phyloP scores from a whole-genome alignment of 306 rosid genomes.

The Cotoneaster glaucophyllus region DNA sequence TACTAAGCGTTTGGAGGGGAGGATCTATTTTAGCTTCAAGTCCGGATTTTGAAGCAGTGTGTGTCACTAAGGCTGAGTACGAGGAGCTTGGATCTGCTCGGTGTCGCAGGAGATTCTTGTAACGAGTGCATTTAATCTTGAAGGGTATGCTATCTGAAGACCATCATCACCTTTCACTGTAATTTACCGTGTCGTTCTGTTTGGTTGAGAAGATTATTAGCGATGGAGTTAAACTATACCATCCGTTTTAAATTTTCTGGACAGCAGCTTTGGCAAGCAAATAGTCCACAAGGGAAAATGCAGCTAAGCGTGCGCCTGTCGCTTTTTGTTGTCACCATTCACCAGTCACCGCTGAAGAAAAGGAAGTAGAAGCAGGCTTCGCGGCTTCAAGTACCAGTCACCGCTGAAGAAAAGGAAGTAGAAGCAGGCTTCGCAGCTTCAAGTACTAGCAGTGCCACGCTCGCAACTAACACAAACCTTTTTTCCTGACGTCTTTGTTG shows the following conservation, averaged over 20 bases:
- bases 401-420: too few species aligned
- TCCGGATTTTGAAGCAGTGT: slow-evolving; percentile 87
- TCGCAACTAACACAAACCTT: too few species aligned
- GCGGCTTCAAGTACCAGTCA: not conserved
- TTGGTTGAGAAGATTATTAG: not conserved
- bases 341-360: not conserved
- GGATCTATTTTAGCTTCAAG: slow-evolving; percentile 87
- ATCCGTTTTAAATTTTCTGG: too few species aligned
- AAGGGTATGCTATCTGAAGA: not conserved
- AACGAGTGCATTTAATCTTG: slow-evolving; percentile 22
- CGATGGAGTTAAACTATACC: not conserved
- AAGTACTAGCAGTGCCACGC: too few species aligned
- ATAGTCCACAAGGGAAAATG: not conserved
- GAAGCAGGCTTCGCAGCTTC: too few species aligned
- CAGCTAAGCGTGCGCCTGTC: not conserved
- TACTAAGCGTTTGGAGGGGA: slow-evolving; percentile 89
- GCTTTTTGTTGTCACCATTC: not conserved
- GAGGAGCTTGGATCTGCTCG: slow-evolving; percentile 98
- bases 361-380: too few species aligned
- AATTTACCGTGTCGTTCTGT: not conserved
- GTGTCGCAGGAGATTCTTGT: slow-evolving; percentile 80
- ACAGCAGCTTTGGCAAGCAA: not conserved
- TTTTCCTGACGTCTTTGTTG: too few species aligned
- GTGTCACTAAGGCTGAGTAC: slow-evolving; percentile 90
- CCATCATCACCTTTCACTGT: not conserved